Percentiles rank a stretch among this genome's conserved stretches.
phyloP scores from a whole-genome alignment of 352 stramenopile genomes.

The Discostella stelligera region DNA sequence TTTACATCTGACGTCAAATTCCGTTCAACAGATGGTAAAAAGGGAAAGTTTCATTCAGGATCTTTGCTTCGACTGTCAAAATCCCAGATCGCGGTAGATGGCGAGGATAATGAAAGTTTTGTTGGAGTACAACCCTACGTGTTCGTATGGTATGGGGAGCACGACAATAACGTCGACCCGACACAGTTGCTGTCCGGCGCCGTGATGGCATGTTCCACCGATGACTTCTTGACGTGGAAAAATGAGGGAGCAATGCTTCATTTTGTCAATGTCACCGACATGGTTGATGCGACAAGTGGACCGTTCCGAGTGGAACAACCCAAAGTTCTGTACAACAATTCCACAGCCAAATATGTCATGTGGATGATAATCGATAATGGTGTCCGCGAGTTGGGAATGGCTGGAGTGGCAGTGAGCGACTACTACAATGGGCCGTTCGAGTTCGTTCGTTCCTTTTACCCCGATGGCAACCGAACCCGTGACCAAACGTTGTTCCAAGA shows the following conservation, averaged over 20 bases:
- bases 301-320: slow-evolving; percentile 85
- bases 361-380: slow-evolving; percentile 93
- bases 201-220: slow-evolving; percentile 90
- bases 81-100: background rate
- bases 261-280: slow-evolving; percentile 91
- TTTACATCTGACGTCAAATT: slow-evolving; percentile 81
- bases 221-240: slow-evolving; percentile 89
- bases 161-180: slow-evolving; percentile 53
- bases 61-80: slow-evolving; percentile 58
- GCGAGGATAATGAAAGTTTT: slow-evolving; percentile 11
- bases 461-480: slow-evolving; percentile 93
- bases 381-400: slow-evolving; percentile 87
- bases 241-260: slow-evolving; percentile 94
- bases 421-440: slow-evolving; percentile 91
- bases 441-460: slow-evolving; percentile 90
- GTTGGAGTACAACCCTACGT: slow-evolving; percentile 40
- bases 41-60: slow-evolving; percentile 52
- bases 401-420: slow-evolving; percentile 86
- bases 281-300: slow-evolving; percentile 66
- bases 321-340: slow-evolving; percentile 90
- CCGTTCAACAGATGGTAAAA: slow-evolving; percentile 26
- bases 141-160: slow-evolving; percentile 84
- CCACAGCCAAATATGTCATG: slow-evolving; percentile 90
- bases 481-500: slow-evolving; percentile 89
- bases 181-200: slow-evolving; percentile 72